Base-by-base conservation (phyloP, 306 rosid genomes). In the Glycine latifolia region DNA sequence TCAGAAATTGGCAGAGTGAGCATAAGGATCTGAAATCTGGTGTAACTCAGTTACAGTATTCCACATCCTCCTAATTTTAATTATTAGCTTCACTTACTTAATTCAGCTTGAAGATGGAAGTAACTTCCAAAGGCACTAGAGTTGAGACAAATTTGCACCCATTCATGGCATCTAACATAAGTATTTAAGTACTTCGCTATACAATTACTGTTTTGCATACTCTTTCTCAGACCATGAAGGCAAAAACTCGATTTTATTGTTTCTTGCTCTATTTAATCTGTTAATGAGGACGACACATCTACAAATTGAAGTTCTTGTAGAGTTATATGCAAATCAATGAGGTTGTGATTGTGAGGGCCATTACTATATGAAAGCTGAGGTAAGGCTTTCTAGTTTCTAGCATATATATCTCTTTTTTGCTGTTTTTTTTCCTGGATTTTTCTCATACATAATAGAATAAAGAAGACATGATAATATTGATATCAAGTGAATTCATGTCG, bases 281-380 rank as follows among this genome's bases (percentile, higher is more conserved):
- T n/a, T n/a, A n/a, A 60, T 70, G 48, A 79, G 55, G 37, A 56
- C 48, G 26, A 54, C 65, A 58, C 65, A 37, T 77, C 76, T 53
- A 62, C 46, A 66, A 31, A 77, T 48, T 76, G 50, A 71, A 85
- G 41, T 80, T 50, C 20, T 63, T 82, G 14, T 3, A 16, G 80
- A 81, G 78, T 46, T 72, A 56, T 52, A 55, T 58, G 33, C 49
- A 48, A 67, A 70, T 10, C 65, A 73, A 65, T 63, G 73, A 82
- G 77, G 71, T 44, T 53, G 80, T 72, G 14, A 14, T 44, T 53
- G 80, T 72, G 14, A 14, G 15, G 68, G 59, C 49, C 69, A 73
- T 71, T 73, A 81, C 41, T 73, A 49, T 55, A 50, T 37, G 83
- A 83, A 80, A 80, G 33, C 49, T 80, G 81, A 80, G 85, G 90